phyloP scores from a whole-genome alignment of 164 flowering plant species.

The Warburgia ugandensis region DNA sequence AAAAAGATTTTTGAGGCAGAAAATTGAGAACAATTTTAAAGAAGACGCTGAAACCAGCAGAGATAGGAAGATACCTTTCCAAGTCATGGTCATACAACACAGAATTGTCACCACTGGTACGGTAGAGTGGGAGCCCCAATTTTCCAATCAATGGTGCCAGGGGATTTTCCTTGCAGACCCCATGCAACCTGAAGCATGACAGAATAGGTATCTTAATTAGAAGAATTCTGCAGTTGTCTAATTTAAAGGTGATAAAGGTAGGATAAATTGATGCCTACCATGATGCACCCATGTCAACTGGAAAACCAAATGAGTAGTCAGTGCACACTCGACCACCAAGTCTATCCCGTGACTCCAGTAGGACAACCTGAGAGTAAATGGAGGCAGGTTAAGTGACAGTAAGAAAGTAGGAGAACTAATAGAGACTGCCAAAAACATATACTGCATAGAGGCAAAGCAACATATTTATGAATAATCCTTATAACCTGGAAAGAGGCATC shows the following conservation, averaged over 20 bases:
- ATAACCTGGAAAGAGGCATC: conserved; percentile 89
- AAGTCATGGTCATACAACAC: conserved; percentile 95
- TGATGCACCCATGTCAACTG: conserved; percentile 90
- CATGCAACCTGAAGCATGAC: conserved; percentile 81
- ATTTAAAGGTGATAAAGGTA: no score
- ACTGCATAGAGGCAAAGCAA: neutral
- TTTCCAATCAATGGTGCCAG: conserved; percentile 82
- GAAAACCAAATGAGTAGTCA: conserved; percentile 83
- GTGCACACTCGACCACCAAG: conserved; percentile 83
- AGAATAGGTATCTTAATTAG: no score
- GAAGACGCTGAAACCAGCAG: neutral
- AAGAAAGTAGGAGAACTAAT: neutral
- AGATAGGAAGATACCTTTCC: conserved; percentile 48
- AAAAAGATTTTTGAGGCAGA: neutral
- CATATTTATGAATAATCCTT: neutral
- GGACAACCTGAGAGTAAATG: conserved; percentile 40
- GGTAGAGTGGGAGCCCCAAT: conserved; percentile 79
- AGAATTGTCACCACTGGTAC: conserved; percentile 97
- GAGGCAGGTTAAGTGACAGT: neutral
- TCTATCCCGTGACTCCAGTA: conserved; percentile 82
- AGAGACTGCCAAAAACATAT: neutral
- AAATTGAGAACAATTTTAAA: neutral
- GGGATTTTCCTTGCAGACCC: conserved; percentile 93
- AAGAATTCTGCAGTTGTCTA: no score
- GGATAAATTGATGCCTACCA: conserved; percentile 36